Evolutionary conservation across 2,329 filamentous ascomycete species (phyloP), one percentile per base, ranked within the genome.

Genomic region (Alternaria solani): DNA sequence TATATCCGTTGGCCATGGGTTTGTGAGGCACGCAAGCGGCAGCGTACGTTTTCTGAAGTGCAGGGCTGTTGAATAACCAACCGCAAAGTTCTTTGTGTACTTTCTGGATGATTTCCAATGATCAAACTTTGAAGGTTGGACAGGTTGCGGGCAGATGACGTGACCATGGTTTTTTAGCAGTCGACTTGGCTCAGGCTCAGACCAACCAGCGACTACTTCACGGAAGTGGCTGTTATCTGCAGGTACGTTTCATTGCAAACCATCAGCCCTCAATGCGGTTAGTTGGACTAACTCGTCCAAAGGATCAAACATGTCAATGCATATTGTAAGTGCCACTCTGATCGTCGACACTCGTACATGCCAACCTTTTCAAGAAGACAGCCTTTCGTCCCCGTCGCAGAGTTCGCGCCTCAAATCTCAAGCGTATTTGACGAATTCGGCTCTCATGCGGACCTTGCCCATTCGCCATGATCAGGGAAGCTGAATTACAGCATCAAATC

Each of bases 41-140:
- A 59, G 36, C 28, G 25, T 61, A 54, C 51, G 38, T 49, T 7
- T 34, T 23, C 18, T 30, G 54, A 36, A 25, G 14, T 42, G 18
- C 62, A 65, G 28, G 42, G 57, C 39, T 49, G n/a, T 55, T 16
- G 25, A 14, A 43, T 42, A 16, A 16, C 34, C n/a, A 42, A 28
- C 30, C 8, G 7, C 26, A 14, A 14, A 47, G 23, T 32, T 34
- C 16, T 20, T n/a, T 46, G 43, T 34, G 14, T 26, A 20, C 8
- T 46, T 41, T 28, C 23, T 38, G 32, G 12, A 23, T 4, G 43
- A 26, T 23, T 23, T 32, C 14, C 38, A 26, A 18, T 16, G 34
- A 55, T 28, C 36, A 55, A 25, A 23, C n/a, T n/a, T 7, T 20
- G 36, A 41, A 25, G 25, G 26, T 38, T 38, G 23, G 16, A 41